A percentile compares a stretch with the other conserved stretches of the same genome.
Conservation (phyloP, 1,284 basidiomycete species). For the Tilletiopsis washingtonensis region DNA sequence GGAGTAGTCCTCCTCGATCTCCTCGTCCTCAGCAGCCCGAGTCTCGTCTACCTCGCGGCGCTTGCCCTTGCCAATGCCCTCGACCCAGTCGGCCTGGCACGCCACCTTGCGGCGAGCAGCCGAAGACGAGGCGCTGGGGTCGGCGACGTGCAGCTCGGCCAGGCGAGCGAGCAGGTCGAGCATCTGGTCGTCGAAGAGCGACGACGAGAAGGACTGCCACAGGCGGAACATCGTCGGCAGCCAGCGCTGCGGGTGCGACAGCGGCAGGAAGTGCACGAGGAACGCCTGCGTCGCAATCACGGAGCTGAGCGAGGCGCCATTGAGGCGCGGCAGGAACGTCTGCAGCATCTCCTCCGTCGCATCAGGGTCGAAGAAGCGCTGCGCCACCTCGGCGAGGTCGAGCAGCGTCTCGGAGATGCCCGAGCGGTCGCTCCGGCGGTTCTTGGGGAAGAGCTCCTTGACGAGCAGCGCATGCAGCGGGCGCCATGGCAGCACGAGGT, state of each 20-base stretch:
- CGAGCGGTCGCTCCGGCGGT: constrained; percentile 50
- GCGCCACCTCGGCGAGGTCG: constrained; percentile 70
- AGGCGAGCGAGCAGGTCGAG: constrained; percentile 72
- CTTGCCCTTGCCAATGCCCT: neutral
- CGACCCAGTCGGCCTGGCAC: neutral
- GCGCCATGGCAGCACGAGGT: constrained; percentile 80
- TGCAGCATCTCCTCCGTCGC: constrained; percentile 84
- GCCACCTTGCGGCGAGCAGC: neutral
- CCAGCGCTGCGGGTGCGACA: constrained; percentile 39
- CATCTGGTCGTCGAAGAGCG: constrained; percentile 70
- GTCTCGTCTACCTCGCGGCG: too few relatives aligned
- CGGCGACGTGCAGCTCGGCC: constrained; percentile 63
- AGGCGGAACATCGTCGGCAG: constrained; percentile 57
- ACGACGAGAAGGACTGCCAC: constrained; percentile 78
- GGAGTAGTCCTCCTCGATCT: neutral
- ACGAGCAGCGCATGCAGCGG: constrained; percentile 72
- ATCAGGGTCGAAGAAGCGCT: constrained; percentile 81
- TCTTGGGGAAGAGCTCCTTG: constrained; percentile 72
- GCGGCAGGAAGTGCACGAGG: constrained; percentile 44
- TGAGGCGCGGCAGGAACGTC: constrained; percentile 65
- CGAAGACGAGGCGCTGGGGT: constrained; percentile 30
- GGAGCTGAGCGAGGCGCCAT: constrained; percentile 58
- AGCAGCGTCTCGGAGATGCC: constrained; percentile 75
- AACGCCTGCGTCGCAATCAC: constrained; percentile 42
- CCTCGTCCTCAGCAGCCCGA: too few relatives aligned